Percentiles rank a stretch among this genome's conserved stretches.
Conservation (phyloP, 345 rosid species). For the Sisymbrium irio region DNA sequence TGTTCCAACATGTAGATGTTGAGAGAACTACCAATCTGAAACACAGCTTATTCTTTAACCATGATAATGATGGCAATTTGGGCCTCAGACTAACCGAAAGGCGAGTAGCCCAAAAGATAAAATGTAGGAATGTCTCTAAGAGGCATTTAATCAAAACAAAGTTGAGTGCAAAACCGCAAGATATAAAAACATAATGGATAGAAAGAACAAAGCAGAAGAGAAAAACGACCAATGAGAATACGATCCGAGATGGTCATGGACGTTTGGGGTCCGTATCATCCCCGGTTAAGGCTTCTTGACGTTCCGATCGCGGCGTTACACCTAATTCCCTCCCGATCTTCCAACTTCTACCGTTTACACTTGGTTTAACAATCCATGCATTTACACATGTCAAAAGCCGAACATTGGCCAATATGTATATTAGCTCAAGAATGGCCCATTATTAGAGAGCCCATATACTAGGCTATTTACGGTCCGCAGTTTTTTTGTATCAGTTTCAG, state of each 20-base stretch:
- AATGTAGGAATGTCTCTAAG: not conserved
- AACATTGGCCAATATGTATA: not conserved
- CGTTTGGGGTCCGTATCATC: conserved; percentile 43
- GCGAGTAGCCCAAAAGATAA: not conserved
- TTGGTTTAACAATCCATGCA: not conserved
- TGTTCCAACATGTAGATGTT: conserved; percentile 34
- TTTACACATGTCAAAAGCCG: not conserved
- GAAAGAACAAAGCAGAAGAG: too few relatives aligned
- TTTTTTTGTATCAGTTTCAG: not conserved
- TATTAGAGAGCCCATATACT: not conserved
- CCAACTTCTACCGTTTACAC: not conserved
- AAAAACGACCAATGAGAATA: not conserved
- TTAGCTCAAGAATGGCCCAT: not conserved
- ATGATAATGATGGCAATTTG: not conserved
- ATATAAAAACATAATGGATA: too few relatives aligned
- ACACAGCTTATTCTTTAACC: not conserved
- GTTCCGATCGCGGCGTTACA: conserved; percentile 31
- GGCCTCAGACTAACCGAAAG: not conserved
- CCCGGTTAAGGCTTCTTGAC: conserved; percentile 13
- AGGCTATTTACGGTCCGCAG: not conserved
- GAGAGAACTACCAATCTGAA: conserved; percentile 50
- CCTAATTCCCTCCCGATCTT: conserved; percentile 22
- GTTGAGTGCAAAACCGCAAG: too few relatives aligned
- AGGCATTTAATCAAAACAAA: too few relatives aligned
- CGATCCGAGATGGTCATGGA: conserved; percentile 49